phyloP scores from a whole-genome alignment of 2,329 filamentous ascomycete genomes.

The Orbilia javanica region DNA sequence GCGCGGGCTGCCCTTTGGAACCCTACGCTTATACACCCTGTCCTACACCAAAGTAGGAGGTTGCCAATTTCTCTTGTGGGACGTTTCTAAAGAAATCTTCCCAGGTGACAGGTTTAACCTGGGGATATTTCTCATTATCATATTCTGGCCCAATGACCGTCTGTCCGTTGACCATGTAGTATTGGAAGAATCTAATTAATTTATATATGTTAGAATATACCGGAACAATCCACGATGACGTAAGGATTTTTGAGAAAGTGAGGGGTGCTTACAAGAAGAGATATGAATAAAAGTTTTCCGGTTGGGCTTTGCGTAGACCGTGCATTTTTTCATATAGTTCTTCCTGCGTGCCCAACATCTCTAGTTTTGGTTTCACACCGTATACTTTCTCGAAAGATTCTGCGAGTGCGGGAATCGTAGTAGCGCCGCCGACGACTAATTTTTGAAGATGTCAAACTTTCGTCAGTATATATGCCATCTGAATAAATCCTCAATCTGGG shows the following conservation, averaged over 20 bases:
- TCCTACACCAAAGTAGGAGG: neutral
- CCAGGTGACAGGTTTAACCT: constrained; percentile 9
- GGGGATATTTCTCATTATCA: constrained; percentile 11
- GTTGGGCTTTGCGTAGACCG: constrained; percentile 28
- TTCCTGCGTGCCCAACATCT: constrained; percentile 62
- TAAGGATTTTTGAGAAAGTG: neutral
- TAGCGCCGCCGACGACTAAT: constrained; percentile 65
- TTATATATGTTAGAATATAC: neutral
- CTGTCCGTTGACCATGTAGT: constrained; percentile 14
- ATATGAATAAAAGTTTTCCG: constrained; percentile 16
- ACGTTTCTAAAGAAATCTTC: constrained; percentile 10
- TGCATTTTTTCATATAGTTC: constrained; percentile 63
- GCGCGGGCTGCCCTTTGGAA: too few species aligned
- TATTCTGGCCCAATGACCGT: neutral
- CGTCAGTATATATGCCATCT: neutral
- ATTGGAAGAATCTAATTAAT: constrained; percentile 18
- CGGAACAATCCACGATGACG: too few species aligned
- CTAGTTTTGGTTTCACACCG: constrained; percentile 59
- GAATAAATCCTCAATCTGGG: neutral
- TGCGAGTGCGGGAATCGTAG: constrained; percentile 62
- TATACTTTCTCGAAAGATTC: constrained; percentile 62
- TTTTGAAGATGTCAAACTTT: neutral
- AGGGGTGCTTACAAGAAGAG: constrained; percentile 14
- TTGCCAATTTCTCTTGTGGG: constrained; percentile 2
- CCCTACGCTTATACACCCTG: neutral